Conservation (phyloP, 2,329 filamentous ascomycete species). For the Penicillium sp. region DNA sequence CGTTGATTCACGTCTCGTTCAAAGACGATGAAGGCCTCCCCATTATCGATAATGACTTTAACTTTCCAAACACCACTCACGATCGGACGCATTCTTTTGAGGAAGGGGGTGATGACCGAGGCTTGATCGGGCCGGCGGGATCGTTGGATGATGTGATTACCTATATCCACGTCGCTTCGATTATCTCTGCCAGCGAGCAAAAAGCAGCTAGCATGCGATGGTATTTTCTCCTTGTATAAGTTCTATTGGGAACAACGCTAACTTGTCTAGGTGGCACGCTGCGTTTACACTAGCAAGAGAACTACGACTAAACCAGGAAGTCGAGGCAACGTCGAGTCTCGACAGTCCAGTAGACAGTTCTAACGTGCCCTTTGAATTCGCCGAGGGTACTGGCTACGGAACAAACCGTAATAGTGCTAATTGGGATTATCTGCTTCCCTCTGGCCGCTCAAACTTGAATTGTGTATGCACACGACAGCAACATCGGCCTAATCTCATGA, state of each 20-base stretch:
- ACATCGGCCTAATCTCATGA: conserved; percentile 37
- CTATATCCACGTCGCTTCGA: conserved; percentile 86
- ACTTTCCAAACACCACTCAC: conserved; percentile 68
- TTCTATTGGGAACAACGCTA: neutral
- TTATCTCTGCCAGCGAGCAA: conserved; percentile 89
- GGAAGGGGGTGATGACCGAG: conserved; percentile 54
- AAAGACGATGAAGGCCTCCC: conserved; percentile 38
- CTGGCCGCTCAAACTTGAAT: conserved; percentile 30
- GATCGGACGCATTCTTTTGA: conserved; percentile 54
- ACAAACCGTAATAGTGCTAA: conserved; percentile 44
- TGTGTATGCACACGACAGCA: conserved; percentile 31
- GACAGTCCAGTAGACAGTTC: conserved; percentile 24
- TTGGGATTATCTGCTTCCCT: conserved; percentile 31
- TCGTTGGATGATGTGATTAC: conserved; percentile 85
- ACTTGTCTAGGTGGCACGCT: conserved; percentile 65
- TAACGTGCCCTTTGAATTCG: conserved; percentile 32
- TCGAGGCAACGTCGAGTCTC: conserved; percentile 42
- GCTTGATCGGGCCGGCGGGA: conserved; percentile 55
- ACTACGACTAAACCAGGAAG: conserved; percentile 78
- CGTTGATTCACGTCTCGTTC: conserved; percentile 71
- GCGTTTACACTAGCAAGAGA: conserved; percentile 88
- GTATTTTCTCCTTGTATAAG: conserved; percentile 32
- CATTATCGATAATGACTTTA: conserved; percentile 41
- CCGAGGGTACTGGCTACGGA: conserved; percentile 24
- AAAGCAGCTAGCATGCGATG: conserved; percentile 90